Percentiles rank a stretch among this genome's conserved stretches.
Evolutionary conservation across 2,329 filamentous ascomycete species (phyloP).

Genomic region (Alternaria ethzedia): DNA sequence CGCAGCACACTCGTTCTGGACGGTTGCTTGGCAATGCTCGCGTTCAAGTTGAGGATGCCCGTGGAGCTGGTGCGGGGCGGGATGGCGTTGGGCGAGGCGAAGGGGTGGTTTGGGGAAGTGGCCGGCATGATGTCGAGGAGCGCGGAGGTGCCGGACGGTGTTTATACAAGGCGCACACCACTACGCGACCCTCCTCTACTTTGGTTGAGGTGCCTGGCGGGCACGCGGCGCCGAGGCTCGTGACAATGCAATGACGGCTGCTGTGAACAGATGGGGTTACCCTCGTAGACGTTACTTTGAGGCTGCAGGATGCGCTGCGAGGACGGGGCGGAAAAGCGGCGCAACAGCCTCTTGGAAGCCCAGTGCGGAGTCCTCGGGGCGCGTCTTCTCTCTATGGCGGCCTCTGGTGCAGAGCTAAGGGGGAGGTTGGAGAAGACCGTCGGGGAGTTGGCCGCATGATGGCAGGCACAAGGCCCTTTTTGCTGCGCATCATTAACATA

Average conservation of each 20-base stretch:
- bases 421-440: background rate
- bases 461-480: slow-evolving; percentile 3
- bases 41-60: slow-evolving; percentile 40
- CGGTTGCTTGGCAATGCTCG: slow-evolving; percentile 31
- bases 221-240: slow-evolving; percentile 2
- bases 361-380: slow-evolving; percentile 4
- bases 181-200: background rate
- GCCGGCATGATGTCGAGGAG: slow-evolving; percentile 24
- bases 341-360: background rate
- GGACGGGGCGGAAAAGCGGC: slow-evolving; percentile 1
- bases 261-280: background rate
- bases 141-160: background rate
- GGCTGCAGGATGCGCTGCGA: slow-evolving; percentile 11
- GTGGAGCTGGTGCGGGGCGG: slow-evolving; percentile 49
- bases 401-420: background rate
- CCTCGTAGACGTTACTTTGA: background rate
- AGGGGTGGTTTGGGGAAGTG: slow-evolving; percentile 32
- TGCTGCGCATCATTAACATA: slow-evolving; percentile 5
- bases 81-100: slow-evolving; percentile 49
- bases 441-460: background rate
- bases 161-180: background rate
- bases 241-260: slow-evolving; percentile 13
- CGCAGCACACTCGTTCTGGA: slow-evolving; percentile 39
- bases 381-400: background rate
- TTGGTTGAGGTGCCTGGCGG: slow-evolving; percentile 7